Base-by-base conservation (phyloP, 2,329 filamentous ascomycete species). In the Ophiocordyceps polyrhachis-furcata region DNA sequence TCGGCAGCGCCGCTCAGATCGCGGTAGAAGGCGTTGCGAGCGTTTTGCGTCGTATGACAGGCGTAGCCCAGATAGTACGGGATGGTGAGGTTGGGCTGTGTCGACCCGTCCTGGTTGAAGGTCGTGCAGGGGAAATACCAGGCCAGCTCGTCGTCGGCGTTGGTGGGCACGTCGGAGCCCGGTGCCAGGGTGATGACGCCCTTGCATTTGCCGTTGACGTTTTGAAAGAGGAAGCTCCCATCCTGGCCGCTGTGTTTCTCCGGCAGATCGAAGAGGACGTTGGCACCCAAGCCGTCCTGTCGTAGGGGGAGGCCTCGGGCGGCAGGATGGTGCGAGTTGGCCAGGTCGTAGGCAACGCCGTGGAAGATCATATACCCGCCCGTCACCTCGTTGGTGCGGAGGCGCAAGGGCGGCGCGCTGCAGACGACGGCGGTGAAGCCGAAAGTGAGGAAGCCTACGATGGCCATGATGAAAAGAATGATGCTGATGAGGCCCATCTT, bases 401-500 rank as follows among this genome's bases (percentile, higher is more conserved):
- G 67, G 47, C 89, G 79, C 40, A 77, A 65, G 23, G 78, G 76
- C 9, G 85, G 80, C 2, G 66, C 62, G 15, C 82, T 78, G 60
- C 91, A 98, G 17, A 98, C 91, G 5, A 79, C 79, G 48, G 83
- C 74, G 4, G 85, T 96, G 63, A 98, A 98, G 41, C 91, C 91
- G 56, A 98, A 98, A 0, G 91, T 98, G 45, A 98, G 68, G 65
- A 89, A 98, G 57, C 91, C 91, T 42, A 98, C 89, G 56, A 88
- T 78, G 11, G 77, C 74, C 69, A 88, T 93, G 58, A 96, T 88
- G 48, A 81, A 58, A 29, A 94, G 58, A 58, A 98, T 98, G 57
- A 98, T 79, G 64, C 88, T 94, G 65, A 95, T 84, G 47, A 98
- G 67, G 2, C 91, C 91, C 70, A 98, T 93, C 71, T 98, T 98